Evolutionary conservation across 1,284 basidiomycete species (phyloP), one percentile per base, ranked within the genome.

Genomic region (Heterobasidion annosum): DNA sequence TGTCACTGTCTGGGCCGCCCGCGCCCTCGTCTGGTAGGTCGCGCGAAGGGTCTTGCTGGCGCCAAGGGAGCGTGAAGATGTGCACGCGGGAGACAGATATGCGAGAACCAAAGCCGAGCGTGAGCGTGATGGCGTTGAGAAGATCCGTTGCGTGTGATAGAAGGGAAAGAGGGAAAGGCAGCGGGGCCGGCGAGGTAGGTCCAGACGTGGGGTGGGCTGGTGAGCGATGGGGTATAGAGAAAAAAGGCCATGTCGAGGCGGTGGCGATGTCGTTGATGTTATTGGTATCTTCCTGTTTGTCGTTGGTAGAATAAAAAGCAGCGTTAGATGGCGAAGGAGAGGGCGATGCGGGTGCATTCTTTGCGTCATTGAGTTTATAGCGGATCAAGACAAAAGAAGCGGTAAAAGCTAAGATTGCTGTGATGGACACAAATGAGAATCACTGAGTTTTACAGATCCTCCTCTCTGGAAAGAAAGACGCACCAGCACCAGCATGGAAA

Each of bases 401-500:
- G 43, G 66, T 48, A 56, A 65, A 70, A 10, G 69, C 65, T 34
- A 70, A 55, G 40, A 69, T 67, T 3, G 70, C 68, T 67, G 55
- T 34, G 15, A 34, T 34, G 32, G 8, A 37, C 1, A 34, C 12
- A 12, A 40, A 16, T 40, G 32, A 25, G n/a, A 3, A 47, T 15
- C 1, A 47, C 3, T 10, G 45, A 1, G 2, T 47, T 10, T 25
- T 25, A 1, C 25, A 4, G 3, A 25, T 25, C 3, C 25, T 25
- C 25, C 25, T 25, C 25, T 25, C 25, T 43, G 0, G 4, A 16
- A 25, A 47, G 45, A 13, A 10, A 47, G 10, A 57, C 66, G 52
- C 54, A 70, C 70, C 65, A 9, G 67, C 64, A 48, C 66, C 70
- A 35, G 64, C 63, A 54, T 73, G 71, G 45, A 73, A 66, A 32